Base-by-base conservation (phyloP, 371 early-diverging fungal species). In the Rhizopus delemar region DNA sequence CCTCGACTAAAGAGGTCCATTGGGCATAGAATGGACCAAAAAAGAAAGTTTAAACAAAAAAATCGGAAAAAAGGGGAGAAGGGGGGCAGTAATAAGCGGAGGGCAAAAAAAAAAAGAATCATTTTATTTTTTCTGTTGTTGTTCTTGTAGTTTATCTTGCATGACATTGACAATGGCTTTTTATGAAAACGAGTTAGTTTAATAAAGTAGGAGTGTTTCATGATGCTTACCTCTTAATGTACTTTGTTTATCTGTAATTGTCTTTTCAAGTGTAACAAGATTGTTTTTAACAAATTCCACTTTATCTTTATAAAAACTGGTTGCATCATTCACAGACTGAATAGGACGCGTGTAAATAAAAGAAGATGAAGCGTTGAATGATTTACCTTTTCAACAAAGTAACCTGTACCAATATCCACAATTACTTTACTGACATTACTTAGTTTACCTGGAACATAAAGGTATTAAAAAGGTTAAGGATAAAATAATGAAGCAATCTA, bases 321-420 rank as follows among this genome's bases (percentile, higher is more conserved):
- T 75, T 0, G 93, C 93, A 60, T 90, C 90, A 28, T 76, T 75
- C 15, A 83, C 71, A 4, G 86, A 80, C 92, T 93, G 63, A 13
- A 22, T 16, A 15, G 34, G 7, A 57, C 3, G 56, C 16, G 29
- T 33, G 16, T 12, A 51, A 5, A n/a, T 38, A 22, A 9, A 8
- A 16, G 8, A 7, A 34, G 4, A 5, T 28, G 9, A 13, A 33
- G 12, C 29, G 11, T 8, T 28, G 2, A 33, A 29, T n/a, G 39
- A 12, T 53, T 59, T 66, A 90, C 91, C 89, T 96, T 96, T 73
- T 95, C 95, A 16, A 94, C 87, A 63, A 86, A 94, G 71, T 97
- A 97, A 31, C 98, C 98, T 8, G 98, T 95, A 48, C 97, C 98
- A 49, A 96, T 88, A 76, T 97, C 98, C 0, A 97, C 93, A 65